These are phyloP conservation scores for Russula lepida DNA, from an alignment of 768 basidiomycete genomes.

Conservation along the genomic window DNA sequence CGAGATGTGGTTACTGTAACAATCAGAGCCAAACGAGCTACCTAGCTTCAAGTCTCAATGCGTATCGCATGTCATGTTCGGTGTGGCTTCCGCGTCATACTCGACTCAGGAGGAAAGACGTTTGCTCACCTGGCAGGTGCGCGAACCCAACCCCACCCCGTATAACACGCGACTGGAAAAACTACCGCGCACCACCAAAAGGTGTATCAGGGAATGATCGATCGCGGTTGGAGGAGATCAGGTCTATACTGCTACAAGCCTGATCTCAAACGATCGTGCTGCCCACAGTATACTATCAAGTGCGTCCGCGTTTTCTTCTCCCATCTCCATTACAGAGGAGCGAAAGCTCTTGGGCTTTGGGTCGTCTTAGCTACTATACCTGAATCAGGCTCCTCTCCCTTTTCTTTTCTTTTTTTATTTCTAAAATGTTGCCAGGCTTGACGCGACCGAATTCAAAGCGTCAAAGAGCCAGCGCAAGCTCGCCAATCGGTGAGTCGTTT, in stretches of 20 bases:
- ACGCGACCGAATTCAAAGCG: slow-evolving; percentile 55
- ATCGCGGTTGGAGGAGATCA: slow-evolving; percentile 79
- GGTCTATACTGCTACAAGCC: slow-evolving; percentile 86
- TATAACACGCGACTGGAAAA: neutral
- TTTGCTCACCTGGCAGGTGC: neutral
- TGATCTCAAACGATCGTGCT: slow-evolving; percentile 72
- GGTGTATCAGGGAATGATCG: slow-evolving; percentile 78
- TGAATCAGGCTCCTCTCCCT: too few relatives aligned
- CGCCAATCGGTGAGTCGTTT: slow-evolving; percentile 47
- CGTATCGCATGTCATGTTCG: slow-evolving; percentile 18
- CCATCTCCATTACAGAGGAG: neutral
- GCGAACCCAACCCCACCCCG: neutral
- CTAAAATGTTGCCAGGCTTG: slow-evolving; percentile 40
- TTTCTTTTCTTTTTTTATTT: neutral
- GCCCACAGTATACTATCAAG: slow-evolving; percentile 94
- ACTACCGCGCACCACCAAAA: slow-evolving; percentile 25
- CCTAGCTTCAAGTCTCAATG: slow-evolving; percentile 1
- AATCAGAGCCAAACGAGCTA: neutral
- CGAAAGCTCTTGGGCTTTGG: neutral
- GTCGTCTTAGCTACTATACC: too few relatives aligned
- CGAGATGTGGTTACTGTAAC: slow-evolving; percentile 12
- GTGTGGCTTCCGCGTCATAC: neutral
- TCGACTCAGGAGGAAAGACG: neutral
- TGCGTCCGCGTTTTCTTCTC: slow-evolving; percentile 26
- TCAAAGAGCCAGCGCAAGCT: slow-evolving; percentile 71